These are phyloP conservation scores for Angomonas ambiguus DNA, from an alignment of 208 protist genomes.

Conservation along the genomic window DNA sequence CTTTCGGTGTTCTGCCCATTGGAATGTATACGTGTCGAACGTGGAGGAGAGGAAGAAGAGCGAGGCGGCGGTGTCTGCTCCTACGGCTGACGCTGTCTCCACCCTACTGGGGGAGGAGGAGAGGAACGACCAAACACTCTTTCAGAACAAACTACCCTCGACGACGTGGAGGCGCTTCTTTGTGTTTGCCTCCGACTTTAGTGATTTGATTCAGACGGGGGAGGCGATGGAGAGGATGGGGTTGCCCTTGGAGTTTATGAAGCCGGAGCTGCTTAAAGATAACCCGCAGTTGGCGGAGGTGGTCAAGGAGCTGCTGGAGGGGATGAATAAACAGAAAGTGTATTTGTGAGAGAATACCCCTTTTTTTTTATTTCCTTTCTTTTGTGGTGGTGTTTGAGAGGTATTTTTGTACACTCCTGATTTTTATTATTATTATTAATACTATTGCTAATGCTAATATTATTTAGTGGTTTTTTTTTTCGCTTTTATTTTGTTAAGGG, in stretches of 20 bases:
- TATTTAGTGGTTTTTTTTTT: not conserved
- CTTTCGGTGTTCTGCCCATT: slow-evolving; percentile 57
- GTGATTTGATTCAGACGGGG: slow-evolving; percentile 4
- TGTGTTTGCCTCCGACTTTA: slow-evolving; percentile 5
- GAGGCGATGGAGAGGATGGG: not conserved
- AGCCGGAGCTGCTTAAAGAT: not conserved
- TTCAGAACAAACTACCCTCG: too few relatives aligned
- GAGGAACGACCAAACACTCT: not conserved
- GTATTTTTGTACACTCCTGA: not conserved
- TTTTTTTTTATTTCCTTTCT: not conserved
- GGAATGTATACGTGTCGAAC: slow-evolving; percentile 66
- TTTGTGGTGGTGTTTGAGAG: not conserved
- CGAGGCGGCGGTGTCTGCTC: not conserved
- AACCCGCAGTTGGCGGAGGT: slow-evolving; percentile 4
- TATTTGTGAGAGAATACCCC: slow-evolving; percentile 18
- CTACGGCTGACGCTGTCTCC: too few relatives aligned
- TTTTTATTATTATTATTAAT: not conserved
- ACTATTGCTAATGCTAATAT: too few relatives aligned
- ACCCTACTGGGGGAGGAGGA: too few relatives aligned
- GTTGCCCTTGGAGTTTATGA: not conserved
- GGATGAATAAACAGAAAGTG: slow-evolving; percentile 13
- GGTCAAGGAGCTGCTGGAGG: not conserved
- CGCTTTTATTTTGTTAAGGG: not conserved
- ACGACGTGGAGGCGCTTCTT: not conserved
- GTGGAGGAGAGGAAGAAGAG: not conserved